Evolutionary conservation across 2,329 filamentous ascomycete genomes (phyloP), one percentile per base, ranked within the genome.

Genomic region (Aureobasidium pullulans): DNA sequence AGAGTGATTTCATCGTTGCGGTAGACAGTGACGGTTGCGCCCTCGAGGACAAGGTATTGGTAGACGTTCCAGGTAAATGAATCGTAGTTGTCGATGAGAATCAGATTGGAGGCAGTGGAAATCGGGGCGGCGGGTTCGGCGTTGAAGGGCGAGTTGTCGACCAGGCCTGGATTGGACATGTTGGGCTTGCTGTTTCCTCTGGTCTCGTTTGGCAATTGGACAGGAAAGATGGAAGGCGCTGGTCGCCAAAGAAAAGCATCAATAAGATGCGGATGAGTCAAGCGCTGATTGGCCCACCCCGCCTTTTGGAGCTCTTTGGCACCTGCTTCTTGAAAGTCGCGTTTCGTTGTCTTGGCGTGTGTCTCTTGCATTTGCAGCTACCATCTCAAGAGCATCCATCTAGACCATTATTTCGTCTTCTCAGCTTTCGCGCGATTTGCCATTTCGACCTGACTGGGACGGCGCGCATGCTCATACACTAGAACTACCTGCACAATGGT

Each of bases 31-130:
- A 96, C 94, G 1, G 80, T 88, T 31, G 95, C 94, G 34, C 94
- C 94, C 73, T 97, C 94, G n/a, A 99, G 85, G 6, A 93, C 88
- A 1, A 99, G 84, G 70, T 99, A 99, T 74, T 99, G 95, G 74
- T 97, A 99, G 61, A 99, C 90, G 71, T 99, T 99, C 90, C 92
- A 99, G 61, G 93, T 96, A 74, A 99, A 99, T 3, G 94, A 97
- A 75, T 99, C 94, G 75, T 97, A 99, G 76, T 99, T 99, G 80
- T 99, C 94, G 69, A 99, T 96, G 64, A 99, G 81, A 63, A 99
- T 83, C 61, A 99, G 82, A 74, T 97, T 97, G 60, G 88, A 89
- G 29, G 94, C 94, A 53, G 86, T 91, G 28, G 87, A 73, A 57
- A 96, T 79, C 37, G 86, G 85, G 56, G 85, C 79, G 32, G 86